Percentiles rank a stretch among this genome's conserved stretches.
Evolutionary conservation across 225 moss, liverwort and hornwort genomes (phyloP).

Genomic region (Polytrichum commune): DNA sequence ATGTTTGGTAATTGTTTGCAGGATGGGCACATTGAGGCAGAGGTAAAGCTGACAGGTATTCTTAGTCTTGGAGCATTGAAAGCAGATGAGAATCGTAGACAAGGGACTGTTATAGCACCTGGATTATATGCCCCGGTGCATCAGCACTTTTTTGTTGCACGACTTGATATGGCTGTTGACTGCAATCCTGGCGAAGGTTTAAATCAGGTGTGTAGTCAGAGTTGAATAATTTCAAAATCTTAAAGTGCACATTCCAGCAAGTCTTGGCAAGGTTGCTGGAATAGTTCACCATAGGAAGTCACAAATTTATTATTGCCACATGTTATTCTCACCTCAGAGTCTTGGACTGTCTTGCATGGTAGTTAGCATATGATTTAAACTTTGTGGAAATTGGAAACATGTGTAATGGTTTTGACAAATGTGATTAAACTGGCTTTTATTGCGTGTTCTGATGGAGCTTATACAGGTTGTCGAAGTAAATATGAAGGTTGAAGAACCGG

Average conservation of each 20-base stretch:
- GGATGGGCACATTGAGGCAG: conserved; percentile 96
- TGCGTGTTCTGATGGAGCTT: background rate
- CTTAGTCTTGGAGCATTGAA: conserved; percentile 88
- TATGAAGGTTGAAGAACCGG: conserved; percentile 82
- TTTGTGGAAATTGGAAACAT: too few species aligned
- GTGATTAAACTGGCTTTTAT: too few species aligned
- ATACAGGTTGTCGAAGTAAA: conserved; percentile 90
- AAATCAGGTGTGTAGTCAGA: conserved; percentile 63
- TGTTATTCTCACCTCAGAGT: too few species aligned
- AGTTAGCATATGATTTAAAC: too few species aligned
- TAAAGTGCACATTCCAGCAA: background rate
- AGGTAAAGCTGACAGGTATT: conserved; percentile 97
- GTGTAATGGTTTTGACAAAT: too few species aligned
- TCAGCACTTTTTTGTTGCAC: conserved; percentile 97
- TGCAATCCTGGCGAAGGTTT: conserved; percentile 89
- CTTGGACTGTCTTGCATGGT: too few species aligned
- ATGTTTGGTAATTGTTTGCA: conserved; percentile 25
- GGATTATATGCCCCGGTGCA: conserved; percentile 95
- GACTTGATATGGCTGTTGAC: conserved; percentile 95
- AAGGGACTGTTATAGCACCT: conserved; percentile 94
- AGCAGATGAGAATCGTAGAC: conserved; percentile 78
- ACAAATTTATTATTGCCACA: too few species aligned
- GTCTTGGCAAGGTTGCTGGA: too few species aligned
- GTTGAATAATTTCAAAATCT: background rate
- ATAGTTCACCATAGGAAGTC: too few species aligned